Percentiles rank a stretch among this genome's conserved stretches.
These are phyloP conservation scores for Sicyos baderoa DNA, from an alignment of 306 rosid species.

Conservation along the genomic window DNA sequence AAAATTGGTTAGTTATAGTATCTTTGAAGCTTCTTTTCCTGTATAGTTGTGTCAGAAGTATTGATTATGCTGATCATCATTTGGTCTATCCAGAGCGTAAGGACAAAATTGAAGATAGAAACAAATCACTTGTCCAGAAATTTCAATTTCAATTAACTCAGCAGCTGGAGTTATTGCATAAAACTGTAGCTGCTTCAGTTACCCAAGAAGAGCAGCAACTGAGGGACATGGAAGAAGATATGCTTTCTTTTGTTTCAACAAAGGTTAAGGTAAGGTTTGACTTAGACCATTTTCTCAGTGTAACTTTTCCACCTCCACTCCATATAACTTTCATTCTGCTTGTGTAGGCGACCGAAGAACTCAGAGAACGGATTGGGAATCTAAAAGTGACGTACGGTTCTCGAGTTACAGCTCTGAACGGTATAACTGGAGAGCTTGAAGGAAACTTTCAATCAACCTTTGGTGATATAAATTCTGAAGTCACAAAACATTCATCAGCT, in stretches of 20 bases:
- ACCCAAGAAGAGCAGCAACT: constrained; percentile 84
- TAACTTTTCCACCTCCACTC: background rate
- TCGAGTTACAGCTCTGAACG: constrained; percentile 70
- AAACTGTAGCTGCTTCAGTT: constrained; percentile 84
- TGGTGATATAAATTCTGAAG: constrained; percentile 71
- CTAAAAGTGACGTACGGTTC: constrained; percentile 72
- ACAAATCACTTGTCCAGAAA: constrained; percentile 60
- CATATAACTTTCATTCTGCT: constrained; percentile 10
- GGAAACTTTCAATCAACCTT: constrained; percentile 73
- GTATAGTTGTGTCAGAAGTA: background rate
- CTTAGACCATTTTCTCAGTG: constrained; percentile 18
- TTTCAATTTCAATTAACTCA: constrained; percentile 73
- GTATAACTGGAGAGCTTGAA: constrained; percentile 74
- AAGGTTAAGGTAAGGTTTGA: constrained; percentile 56
- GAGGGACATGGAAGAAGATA: constrained; percentile 84
- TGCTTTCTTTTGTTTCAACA: constrained; percentile 78
- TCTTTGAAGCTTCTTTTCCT: background rate
- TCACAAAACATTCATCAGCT: constrained; percentile 79
- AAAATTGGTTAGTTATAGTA: constrained; percentile 67
- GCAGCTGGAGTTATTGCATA: constrained; percentile 87
- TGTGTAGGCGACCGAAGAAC: constrained; percentile 88
- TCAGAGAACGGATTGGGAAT: constrained; percentile 58
- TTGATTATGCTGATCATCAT: constrained; percentile 17
- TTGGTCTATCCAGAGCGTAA: constrained; percentile 51
- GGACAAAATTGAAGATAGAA: constrained; percentile 84